These are phyloP conservation scores for Artomyces pyxidatus DNA, from an alignment of 768 basidiomycete genomes.

Conservation along the genomic window DNA sequence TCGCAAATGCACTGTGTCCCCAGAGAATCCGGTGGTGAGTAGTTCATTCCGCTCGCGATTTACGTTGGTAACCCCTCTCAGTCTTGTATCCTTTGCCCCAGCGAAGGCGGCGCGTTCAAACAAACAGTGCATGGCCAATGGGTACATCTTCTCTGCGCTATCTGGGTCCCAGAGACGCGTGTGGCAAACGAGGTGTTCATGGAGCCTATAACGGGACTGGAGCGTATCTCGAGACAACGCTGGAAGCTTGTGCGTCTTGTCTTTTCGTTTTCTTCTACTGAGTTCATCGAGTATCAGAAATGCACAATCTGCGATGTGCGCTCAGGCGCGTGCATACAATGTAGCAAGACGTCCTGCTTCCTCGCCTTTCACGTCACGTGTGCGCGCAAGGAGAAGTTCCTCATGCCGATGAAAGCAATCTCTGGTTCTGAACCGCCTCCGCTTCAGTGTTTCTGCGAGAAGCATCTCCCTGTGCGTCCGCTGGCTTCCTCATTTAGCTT, in stretches of 20 bases:
- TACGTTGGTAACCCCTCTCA: conserved; percentile 23
- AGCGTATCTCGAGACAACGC: conserved; percentile 78
- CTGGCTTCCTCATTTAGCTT: not conserved
- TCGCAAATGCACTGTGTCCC: conserved; percentile 95
- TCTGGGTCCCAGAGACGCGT: conserved; percentile 93
- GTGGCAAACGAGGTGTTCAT: conserved; percentile 95
- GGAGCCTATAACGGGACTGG: conserved; percentile 92
- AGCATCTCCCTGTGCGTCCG: conserved; percentile 74
- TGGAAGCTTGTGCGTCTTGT: conserved; percentile 81
- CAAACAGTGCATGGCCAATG: conserved; percentile 89
- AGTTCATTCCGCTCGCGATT: not conserved
- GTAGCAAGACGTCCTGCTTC: conserved; percentile 83
- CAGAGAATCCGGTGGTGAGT: conserved; percentile 90
- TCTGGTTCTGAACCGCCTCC: conserved; percentile 67
- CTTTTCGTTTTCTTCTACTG: not conserved
- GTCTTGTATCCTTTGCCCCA: conserved; percentile 94
- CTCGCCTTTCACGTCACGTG: conserved; percentile 94
- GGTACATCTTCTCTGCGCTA: conserved; percentile 94
- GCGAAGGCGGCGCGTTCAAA: conserved; percentile 97
- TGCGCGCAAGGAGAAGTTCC: conserved; percentile 75
- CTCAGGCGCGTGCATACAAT: conserved; percentile 92
- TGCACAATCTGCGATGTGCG: conserved; percentile 54
- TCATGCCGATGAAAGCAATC: conserved; percentile 81
- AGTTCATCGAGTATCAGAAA: conserved; percentile 28
- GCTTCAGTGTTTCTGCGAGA: conserved; percentile 80